Conservation (phyloP, 352 stramenopile species). For the Globisporangium barbulae region DNA sequence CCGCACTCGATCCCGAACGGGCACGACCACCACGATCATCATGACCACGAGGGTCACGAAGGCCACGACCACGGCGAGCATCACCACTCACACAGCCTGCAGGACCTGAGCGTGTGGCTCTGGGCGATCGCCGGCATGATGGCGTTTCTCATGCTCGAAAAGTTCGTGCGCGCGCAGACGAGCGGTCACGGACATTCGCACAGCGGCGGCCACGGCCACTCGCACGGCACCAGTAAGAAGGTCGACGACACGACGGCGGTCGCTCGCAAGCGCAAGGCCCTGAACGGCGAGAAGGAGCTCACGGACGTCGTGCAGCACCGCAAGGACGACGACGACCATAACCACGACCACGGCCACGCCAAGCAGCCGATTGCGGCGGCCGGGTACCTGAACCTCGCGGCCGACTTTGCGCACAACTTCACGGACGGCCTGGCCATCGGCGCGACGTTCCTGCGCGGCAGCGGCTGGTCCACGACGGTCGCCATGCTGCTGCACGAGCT, state of each 20-base stretch:
- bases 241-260: conserved; percentile 22
- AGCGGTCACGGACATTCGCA: conserved; percentile 23
- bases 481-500: conserved; percentile 90
- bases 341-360: conserved; percentile 9
- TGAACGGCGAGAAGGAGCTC: conserved; percentile 30
- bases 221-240: conserved; percentile 24
- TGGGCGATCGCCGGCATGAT: conserved; percentile 76
- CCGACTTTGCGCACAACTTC: conserved; percentile 93
- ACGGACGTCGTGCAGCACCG: conserved; percentile 17
- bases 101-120: conserved; percentile 68
- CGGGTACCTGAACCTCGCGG: conserved; percentile 89
- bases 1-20: conserved; percentile 75
- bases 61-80: conserved; percentile 46
- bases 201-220: conserved; percentile 30
- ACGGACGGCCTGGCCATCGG: conserved; percentile 93
- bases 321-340: conserved; percentile 8
- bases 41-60: conserved; percentile 33
- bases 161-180: conserved; percentile 73
- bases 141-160: conserved; percentile 78
- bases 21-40: conserved; percentile 20
- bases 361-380: conserved; percentile 64
- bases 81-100: conserved; percentile 55
- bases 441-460: conserved; percentile 81
- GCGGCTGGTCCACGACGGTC: conserved; percentile 80
- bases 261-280: conserved; percentile 33